These are phyloP conservation scores for Oligophagozyma castellii DNA, from an alignment of 1,139 yeast species.

Conservation along the genomic window DNA sequence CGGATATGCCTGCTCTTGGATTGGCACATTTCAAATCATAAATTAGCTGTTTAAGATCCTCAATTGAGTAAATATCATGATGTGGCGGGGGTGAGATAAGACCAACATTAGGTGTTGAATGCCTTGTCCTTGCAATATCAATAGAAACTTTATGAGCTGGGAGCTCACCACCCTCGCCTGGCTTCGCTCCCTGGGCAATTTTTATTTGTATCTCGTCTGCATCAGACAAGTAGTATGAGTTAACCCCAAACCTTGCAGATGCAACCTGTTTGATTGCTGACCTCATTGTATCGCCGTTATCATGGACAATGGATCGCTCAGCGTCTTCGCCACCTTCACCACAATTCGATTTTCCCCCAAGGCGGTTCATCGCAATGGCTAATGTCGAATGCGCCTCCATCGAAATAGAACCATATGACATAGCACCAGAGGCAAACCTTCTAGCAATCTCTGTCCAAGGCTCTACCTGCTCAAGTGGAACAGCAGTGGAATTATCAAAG, in stretches of 20 bases:
- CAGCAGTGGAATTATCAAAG: conserved; percentile 51
- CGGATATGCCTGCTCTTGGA: conserved; percentile 94
- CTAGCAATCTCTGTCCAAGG: conserved; percentile 99
- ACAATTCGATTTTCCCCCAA: conserved; percentile 94
- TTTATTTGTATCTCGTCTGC: conserved; percentile 96
- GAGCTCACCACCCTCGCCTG: conserved; percentile 99
- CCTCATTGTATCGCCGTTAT: conserved; percentile 94
- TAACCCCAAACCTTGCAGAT: conserved; percentile 96
- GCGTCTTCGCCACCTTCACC: conserved; percentile 99
- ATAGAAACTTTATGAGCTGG: conserved; percentile 90
- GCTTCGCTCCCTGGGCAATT: conserved; percentile 99
- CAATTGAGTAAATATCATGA: conserved; percentile 96
- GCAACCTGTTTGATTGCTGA: conserved; percentile 97
- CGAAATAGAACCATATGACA: conserved; percentile 97
- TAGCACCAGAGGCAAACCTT: conserved; percentile 96
- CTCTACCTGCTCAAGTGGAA: conserved; percentile 94
- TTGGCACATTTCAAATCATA: conserved; percentile 94
- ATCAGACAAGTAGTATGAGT: conserved; percentile 85
- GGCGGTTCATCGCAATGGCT: conserved; percentile 96
- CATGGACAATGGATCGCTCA: conserved; percentile 67
- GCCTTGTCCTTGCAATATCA: conserved; percentile 88
- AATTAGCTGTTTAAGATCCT: conserved; percentile 91
- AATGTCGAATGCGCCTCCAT: conserved; percentile 97
- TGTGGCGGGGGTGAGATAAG: conserved; percentile 97
- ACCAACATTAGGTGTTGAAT: conserved; percentile 94